Base-by-base conservation (phyloP, 1,284 basidiomycete genomes). In the Tilletia indica region DNA sequence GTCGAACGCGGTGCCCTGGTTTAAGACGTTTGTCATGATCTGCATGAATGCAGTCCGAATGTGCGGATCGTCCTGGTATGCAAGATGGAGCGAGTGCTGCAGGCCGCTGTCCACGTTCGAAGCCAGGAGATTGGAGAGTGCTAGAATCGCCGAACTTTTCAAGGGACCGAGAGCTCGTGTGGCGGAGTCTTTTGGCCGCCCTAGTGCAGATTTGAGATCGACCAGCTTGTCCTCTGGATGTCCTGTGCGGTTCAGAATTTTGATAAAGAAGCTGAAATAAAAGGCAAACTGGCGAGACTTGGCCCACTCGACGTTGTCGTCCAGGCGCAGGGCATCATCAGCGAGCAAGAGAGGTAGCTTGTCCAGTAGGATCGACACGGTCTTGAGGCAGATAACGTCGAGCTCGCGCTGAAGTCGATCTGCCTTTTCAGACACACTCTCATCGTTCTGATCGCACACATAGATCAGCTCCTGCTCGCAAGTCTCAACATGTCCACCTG, bases 71-170 rank as follows among this genome's bases (percentile, higher is more conserved):
- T 87, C 86, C 78, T 93, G 91, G 78, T 93, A 94, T 2, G 91
- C 92, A 70, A 93, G 86, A 1, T 89, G 86, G 38, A 96, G 88
- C 80, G 92, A 94, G 83, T 94, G 92, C 84, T 94, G 94, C 78
- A 96, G 89, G 14, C 93, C 93, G 75, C 90, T 91, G 79, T 96
- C 92, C 42, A 92, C 91, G 81, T 96, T 97, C 21, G 93, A 89
- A 36, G 89, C 89, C 71, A 96, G 89, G 5, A 96, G 87, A 75
- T 94, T 89, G 0, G 93, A 89, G 2, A 96, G 88, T 0, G 92
- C 92, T 34, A 78, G 51, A 66, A 82, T 81, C 11, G 80, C 80
- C 11, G 77, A 79, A 21, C 78, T 74, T 21, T 78, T 77, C 8
- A 82, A 68, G 19, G 78, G 76, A 3, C 69, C 75, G 34, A 74